Evolutionary conservation across 352 stramenopile genomes (phyloP).

Genomic region (Pythium aquatile): DNA sequence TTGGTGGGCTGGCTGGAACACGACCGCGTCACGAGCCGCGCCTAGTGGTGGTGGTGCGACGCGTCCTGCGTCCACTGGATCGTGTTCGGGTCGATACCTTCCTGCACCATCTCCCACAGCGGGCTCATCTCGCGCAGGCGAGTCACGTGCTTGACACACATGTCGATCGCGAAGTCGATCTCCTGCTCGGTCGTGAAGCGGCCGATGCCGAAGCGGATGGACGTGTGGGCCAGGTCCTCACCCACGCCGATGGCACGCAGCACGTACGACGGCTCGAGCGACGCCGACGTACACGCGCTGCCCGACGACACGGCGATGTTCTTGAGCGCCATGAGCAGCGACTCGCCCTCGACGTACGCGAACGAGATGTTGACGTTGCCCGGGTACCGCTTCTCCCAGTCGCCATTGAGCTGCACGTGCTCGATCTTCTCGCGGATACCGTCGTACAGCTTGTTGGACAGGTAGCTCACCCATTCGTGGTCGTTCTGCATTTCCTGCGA

Average conservation of each 20-base stretch:
- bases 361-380: constrained; percentile 99
- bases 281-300: constrained; percentile 96
- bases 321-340: constrained; percentile 98
- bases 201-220: constrained; percentile 97
- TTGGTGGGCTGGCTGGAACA: background rate
- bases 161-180: constrained; percentile 95
- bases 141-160: constrained; percentile 94
- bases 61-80: constrained; percentile 99
- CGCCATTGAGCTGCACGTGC: constrained; percentile 97
- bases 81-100: constrained; percentile 99
- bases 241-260: constrained; percentile 97
- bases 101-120: constrained; percentile 99
- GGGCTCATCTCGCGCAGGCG: constrained; percentile 98
- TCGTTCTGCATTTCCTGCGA: constrained; percentile 96
- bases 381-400: constrained; percentile 91
- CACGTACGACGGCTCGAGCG: constrained; percentile 98
- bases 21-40: background rate
- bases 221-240: constrained; percentile 99
- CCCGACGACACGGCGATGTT: constrained; percentile 98
- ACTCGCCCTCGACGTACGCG: constrained; percentile 99
- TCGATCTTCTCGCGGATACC: constrained; percentile 77
- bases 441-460: constrained; percentile 94
- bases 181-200: constrained; percentile 98
- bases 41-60: constrained; percentile 51
- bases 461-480: constrained; percentile 90